Percentiles rank a stretch among this genome's conserved stretches.
Evolutionary conservation across 2,329 filamentous ascomycete genomes (phyloP).

Genomic region (Chaetomium sp.): DNA sequence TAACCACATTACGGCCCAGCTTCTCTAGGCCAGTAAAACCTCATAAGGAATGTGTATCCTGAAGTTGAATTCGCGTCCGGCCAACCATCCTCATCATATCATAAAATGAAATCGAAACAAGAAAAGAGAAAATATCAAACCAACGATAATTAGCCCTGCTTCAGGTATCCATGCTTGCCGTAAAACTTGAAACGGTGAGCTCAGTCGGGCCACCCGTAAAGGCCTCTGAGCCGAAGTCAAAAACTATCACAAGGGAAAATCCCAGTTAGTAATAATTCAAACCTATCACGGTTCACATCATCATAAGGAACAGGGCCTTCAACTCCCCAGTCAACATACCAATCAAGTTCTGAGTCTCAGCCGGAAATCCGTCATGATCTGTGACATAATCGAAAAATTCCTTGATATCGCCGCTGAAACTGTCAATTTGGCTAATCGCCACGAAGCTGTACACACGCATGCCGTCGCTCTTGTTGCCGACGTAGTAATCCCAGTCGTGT

Average conservation of each 20-base stretch:
- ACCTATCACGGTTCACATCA: background rate
- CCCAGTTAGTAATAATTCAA: background rate
- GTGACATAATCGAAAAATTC: conserved; percentile 47
- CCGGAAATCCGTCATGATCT: conserved; percentile 30
- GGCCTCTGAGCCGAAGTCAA: conserved; percentile 17
- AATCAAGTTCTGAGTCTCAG: conserved; percentile 13
- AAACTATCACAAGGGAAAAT: conserved; percentile 5
- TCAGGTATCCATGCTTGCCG: background rate
- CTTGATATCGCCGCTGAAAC: conserved; percentile 46
- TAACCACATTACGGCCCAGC: too few species aligned
- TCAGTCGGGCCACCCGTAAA: conserved; percentile 17
- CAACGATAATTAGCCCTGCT: too few species aligned
- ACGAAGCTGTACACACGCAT: conserved; percentile 49
- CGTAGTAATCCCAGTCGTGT: conserved; percentile 46
- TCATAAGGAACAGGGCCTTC: background rate
- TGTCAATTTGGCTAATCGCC: conserved; percentile 31
- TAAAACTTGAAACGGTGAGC: conserved; percentile 10
- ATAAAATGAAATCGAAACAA: too few species aligned
- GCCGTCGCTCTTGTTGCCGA: conserved; percentile 42
- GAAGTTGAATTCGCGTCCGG: too few species aligned
- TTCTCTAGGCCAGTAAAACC: too few species aligned
- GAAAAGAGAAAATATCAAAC: too few species aligned
- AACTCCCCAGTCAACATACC: conserved; percentile 1
- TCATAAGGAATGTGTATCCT: too few species aligned
- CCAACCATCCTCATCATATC: too few species aligned